Percentiles rank a stretch among this genome's conserved stretches.
Evolutionary conservation across 345 rosid genomes (phyloP).

Genomic region (Adansonia digitata): DNA sequence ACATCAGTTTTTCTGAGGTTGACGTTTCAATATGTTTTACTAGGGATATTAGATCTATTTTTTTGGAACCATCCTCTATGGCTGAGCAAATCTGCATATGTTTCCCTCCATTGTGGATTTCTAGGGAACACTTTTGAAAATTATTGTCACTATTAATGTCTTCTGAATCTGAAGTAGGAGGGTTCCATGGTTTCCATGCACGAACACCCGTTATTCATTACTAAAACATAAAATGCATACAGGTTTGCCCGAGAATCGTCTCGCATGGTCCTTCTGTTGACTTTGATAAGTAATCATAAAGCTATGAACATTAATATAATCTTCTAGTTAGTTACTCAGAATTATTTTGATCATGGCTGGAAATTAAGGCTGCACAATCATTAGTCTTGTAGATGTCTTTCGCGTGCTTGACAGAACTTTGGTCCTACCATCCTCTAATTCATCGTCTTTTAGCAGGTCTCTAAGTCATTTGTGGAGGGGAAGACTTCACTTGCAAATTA

Average conservation of each 20-base stretch:
- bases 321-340: background rate
- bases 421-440: conserved; percentile 2
- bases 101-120: background rate
- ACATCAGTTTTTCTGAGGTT: background rate
- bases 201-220: background rate
- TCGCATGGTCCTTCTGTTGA: background rate
- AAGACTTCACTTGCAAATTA: conserved; percentile 43
- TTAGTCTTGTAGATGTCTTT: background rate
- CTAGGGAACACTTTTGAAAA: background rate
- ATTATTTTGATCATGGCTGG: background rate
- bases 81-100: background rate
- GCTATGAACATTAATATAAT: background rate
- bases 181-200: background rate
- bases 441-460: conserved; percentile 38
- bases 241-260: background rate
- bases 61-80: background rate
- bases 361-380: background rate
- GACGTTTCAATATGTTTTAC: background rate
- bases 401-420: background rate
- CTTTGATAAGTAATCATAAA: background rate
- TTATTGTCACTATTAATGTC: background rate
- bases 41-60: background rate
- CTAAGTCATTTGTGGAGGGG: conserved; percentile 55
- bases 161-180: background rate
- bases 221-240: too few species aligned